Percentiles rank a stretch among this genome's conserved stretches.
Conservation (phyloP, 2,329 filamentous ascomycete genomes). For the Leptographium galeiforme region DNA sequence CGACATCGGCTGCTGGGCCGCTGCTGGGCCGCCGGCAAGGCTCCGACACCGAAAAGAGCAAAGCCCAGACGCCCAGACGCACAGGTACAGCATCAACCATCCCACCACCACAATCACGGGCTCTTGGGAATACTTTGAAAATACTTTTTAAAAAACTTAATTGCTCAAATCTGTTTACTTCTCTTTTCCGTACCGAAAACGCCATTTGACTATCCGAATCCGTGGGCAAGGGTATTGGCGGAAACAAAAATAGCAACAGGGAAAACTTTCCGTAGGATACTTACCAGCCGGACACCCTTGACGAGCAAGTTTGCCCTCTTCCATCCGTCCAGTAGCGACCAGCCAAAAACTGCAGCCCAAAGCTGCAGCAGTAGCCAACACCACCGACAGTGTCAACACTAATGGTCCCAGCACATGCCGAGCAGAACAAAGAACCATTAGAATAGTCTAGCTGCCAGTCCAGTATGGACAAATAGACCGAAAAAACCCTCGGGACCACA, state of each 20-base stretch:
- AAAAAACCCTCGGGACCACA: constrained; percentile 11
- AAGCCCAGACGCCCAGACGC: no score
- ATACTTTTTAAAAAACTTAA: background rate
- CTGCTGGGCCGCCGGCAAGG: no score
- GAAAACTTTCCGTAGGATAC: constrained; percentile 2
- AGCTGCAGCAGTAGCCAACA: no score
- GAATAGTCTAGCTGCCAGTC: background rate
- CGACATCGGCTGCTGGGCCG: no score
- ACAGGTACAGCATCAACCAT: no score
- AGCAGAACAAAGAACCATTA: background rate
- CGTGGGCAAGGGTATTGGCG: background rate
- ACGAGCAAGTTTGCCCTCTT: no score
- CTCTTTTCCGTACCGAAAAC: background rate
- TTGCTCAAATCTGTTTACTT: background rate
- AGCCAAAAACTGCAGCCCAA: no score
- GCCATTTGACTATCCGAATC: background rate
- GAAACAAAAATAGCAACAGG: background rate
- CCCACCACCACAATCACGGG: no score
- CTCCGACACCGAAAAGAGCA: no score
- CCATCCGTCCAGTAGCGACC: no score
- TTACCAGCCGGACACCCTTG: constrained; percentile 12
- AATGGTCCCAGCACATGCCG: background rate
- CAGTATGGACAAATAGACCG: background rate
- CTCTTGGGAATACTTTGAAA: no score
- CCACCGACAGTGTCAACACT: no score